Evolutionary conservation across 2,329 filamentous ascomycete genomes (phyloP), one percentile per base, ranked within the genome.

Genomic region (Sordariomycetes sp.): DNA sequence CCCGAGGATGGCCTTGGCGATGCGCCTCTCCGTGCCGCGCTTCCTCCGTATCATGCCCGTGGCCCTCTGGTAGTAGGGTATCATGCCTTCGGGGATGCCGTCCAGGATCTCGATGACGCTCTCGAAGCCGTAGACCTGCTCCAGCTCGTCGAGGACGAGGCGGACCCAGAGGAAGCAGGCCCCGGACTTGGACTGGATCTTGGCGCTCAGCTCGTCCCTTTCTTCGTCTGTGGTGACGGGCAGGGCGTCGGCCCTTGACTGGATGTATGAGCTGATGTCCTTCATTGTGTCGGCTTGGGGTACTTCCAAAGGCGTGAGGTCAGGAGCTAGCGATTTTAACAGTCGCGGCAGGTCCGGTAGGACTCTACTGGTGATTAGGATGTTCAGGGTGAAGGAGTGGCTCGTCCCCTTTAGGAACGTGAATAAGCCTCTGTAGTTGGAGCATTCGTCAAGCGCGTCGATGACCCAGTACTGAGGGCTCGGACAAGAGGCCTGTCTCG

Each of bases 111-210:
- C 25, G 22, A 65, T 24, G 20, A 69, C 66, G 4, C 63, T 65
- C 34, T 67, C 62, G 2, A 62, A 52, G 1, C 61, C 60, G 40
- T 65, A 66, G 1, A 65, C 63, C 4, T 63, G 54, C 32, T 64
- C 60, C 1, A 72, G 61, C 53, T 70, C 65, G 28, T 68, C 64
- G 22, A 72, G 8, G 2, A 71, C 70, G 3, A 72, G 59, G 11
- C 55, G 35, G 1, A 66, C 64, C 70, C 70, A 72, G 1, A 72
- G 58, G 53, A 72, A 72, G 34, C 60, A 70, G 5, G 63, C 67
- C 25, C 62, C 61, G 4, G 69, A 68, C 54, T 65, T 68, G 48
- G n/a, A n/a, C n/a, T n/a, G n/a, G n/a, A n/a, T n/a, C n/a, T n/a
- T n/a, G n/a, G n/a, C n/a, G n/a, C n/a, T n/a, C n/a, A n/a, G n/a